Percentiles rank a stretch among this genome's conserved stretches.
phyloP scores from a whole-genome alignment of 345 rosid genomes.

The Boechera divaricarpa region DNA sequence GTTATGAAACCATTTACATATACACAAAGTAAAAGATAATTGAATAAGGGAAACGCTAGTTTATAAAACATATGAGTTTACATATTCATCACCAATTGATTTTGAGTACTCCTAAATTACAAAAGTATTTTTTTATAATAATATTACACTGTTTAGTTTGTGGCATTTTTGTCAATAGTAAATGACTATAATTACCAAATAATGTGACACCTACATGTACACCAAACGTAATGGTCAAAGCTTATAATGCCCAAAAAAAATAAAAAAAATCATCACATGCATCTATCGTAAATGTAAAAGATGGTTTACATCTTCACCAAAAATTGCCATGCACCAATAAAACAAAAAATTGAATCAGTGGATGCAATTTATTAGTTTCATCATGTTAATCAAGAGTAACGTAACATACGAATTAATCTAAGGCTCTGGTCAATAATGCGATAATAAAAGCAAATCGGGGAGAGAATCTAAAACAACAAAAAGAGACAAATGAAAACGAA shows the following conservation, averaged over 20 bases:
- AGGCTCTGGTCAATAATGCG: constrained; percentile 1
- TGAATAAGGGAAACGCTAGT: not conserved
- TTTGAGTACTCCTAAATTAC: not conserved
- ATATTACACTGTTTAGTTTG: not conserved
- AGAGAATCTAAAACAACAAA: constrained; percentile 37
- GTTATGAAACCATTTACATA: not conserved
- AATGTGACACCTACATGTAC: not conserved
- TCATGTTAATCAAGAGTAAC: not conserved
- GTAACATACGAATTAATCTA: not conserved
- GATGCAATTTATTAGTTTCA: not conserved
- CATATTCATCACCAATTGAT: not conserved
- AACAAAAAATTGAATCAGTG: not conserved
- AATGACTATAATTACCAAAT: not conserved
- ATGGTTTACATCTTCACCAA: no score
- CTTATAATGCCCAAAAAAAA: not conserved
- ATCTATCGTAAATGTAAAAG: no score
- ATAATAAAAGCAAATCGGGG: not conserved
- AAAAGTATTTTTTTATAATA: not conserved
- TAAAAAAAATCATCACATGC: not conserved
- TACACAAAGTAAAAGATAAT: not conserved
- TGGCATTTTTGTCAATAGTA: not conserved
- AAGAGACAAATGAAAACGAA: constrained; percentile 38
- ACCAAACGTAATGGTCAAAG: not conserved
- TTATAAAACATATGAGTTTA: not conserved
- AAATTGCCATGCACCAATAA: no score